Evolutionary conservation across 169 alveolate genomes (phyloP).

Genomic region (Neospora caninum): DNA sequence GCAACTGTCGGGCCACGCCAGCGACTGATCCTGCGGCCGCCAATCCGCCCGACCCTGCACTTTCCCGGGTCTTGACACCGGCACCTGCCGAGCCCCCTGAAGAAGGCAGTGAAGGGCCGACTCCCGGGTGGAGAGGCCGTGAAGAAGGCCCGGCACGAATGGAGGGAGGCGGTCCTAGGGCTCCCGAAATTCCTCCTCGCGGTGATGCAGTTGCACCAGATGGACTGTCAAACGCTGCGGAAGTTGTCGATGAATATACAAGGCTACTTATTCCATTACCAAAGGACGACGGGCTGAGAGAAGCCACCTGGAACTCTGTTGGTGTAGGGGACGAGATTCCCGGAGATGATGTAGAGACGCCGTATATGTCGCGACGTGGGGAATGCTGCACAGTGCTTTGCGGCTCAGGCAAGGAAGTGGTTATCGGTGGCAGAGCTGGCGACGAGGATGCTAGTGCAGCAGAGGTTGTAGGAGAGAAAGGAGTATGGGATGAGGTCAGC

Average conservation of each 20-base stretch:
- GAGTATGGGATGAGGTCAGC: background rate
- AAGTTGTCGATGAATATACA: background rate
- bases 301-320: background rate
- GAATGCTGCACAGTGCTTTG: background rate
- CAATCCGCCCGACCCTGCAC: background rate
- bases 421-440: background rate
- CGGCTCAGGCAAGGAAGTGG: background rate
- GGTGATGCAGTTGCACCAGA: background rate
- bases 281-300: background rate
- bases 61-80: background rate
- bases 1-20: slow-evolving; percentile 12
- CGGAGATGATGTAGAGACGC: no score
- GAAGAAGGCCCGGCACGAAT: background rate
- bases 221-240: background rate
- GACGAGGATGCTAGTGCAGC: background rate
- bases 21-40: background rate
- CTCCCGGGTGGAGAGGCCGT: background rate
- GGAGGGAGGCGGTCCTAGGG: background rate
- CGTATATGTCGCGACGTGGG: no score
- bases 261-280: background rate
- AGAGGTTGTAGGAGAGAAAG: background rate
- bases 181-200: background rate
- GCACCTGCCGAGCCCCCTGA: background rate
- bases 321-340: background rate
- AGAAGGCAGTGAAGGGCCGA: background rate